Conservation (phyloP, 495 filamentous ascomycete species). For the Podospora fimiseda region DNA sequence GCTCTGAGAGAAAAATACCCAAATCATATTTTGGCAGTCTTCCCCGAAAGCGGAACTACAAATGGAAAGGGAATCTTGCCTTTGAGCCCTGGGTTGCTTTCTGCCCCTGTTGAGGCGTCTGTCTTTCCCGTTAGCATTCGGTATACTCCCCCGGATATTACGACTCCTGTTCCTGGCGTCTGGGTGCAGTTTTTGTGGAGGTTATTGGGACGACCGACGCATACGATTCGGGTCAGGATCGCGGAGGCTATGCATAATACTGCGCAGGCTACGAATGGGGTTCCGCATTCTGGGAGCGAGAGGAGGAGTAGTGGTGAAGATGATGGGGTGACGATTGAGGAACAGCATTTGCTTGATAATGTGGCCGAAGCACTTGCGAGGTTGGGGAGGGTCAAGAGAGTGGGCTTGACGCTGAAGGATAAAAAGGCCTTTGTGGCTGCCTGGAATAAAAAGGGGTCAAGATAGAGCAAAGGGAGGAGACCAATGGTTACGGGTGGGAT, state of each 20-base stretch:
- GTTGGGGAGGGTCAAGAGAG: slow-evolving; percentile 82
- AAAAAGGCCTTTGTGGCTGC: slow-evolving; percentile 74
- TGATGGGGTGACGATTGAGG: slow-evolving; percentile 43
- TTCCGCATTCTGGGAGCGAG: slow-evolving; percentile 32
- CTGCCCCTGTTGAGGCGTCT: slow-evolving; percentile 53
- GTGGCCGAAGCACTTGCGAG: slow-evolving; percentile 84
- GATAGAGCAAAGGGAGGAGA: slow-evolving; percentile 5
- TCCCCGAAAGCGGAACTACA: slow-evolving; percentile 89
- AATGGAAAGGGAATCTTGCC: slow-evolving; percentile 89
- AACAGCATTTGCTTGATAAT: slow-evolving; percentile 60
- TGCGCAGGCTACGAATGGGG: slow-evolving; percentile 22
- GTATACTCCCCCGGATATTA: slow-evolving; percentile 82
- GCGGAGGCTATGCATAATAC: slow-evolving; percentile 58
- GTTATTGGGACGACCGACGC: slow-evolving; percentile 75
- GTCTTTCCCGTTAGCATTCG: slow-evolving; percentile 87
- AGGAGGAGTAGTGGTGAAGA: slow-evolving; percentile 30
- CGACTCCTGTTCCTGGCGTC: slow-evolving; percentile 74
- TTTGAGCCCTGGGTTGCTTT: slow-evolving; percentile 65
- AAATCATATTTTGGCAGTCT: slow-evolving; percentile 68
- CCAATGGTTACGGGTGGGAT: not conserved
- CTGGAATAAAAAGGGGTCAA: slow-evolving; percentile 34
- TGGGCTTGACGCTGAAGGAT: slow-evolving; percentile 73
- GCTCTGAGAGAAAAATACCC: slow-evolving; percentile 62
- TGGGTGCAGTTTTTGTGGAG: slow-evolving; percentile 74
- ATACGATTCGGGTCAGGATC: slow-evolving; percentile 84